Evolutionary conservation across 1,139 yeast genomes (phyloP).

Genomic region (Lodderomyces margitis): DNA sequence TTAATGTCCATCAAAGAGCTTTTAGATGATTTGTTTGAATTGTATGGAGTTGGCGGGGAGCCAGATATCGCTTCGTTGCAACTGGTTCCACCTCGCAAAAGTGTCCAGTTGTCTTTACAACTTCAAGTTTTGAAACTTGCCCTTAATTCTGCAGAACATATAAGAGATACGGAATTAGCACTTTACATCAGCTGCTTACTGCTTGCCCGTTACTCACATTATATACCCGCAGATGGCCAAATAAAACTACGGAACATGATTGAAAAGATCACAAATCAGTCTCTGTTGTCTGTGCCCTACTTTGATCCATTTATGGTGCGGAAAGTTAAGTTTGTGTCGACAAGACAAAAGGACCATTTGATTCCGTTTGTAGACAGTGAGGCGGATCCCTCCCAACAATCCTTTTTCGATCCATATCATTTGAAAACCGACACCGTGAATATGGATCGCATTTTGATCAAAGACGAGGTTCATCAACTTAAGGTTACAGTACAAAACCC

Average conservation of each 20-base stretch:
- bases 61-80: slow-evolving; percentile 23
- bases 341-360: slow-evolving; percentile 26
- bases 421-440: slow-evolving; percentile 18
- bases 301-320: slow-evolving; percentile 75
- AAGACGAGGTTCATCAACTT: slow-evolving; percentile 55
- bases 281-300: slow-evolving; percentile 31
- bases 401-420: slow-evolving; percentile 38
- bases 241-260: slow-evolving; percentile 23
- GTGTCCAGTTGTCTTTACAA: slow-evolving; percentile 37
- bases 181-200: slow-evolving; percentile 50
- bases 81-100: neutral
- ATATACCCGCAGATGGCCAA: slow-evolving; percentile 42
- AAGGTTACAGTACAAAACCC: slow-evolving; percentile 72
- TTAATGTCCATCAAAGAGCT: slow-evolving; percentile 25
- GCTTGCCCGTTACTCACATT: slow-evolving; percentile 53
- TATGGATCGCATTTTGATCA: slow-evolving; percentile 43
- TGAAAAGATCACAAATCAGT: slow-evolving; percentile 17
- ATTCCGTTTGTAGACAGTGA: slow-evolving; percentile 31
- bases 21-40: slow-evolving; percentile 37
- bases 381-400: slow-evolving; percentile 13
- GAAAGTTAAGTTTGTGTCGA: slow-evolving; percentile 37
- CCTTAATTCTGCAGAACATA: slow-evolving; percentile 50
- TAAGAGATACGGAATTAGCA: slow-evolving; percentile 47
- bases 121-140: slow-evolving; percentile 57
- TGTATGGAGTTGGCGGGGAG: slow-evolving; percentile 39